Conservation (phyloP, 768 basidiomycete genomes). For the Lactifluus echinatus region DNA sequence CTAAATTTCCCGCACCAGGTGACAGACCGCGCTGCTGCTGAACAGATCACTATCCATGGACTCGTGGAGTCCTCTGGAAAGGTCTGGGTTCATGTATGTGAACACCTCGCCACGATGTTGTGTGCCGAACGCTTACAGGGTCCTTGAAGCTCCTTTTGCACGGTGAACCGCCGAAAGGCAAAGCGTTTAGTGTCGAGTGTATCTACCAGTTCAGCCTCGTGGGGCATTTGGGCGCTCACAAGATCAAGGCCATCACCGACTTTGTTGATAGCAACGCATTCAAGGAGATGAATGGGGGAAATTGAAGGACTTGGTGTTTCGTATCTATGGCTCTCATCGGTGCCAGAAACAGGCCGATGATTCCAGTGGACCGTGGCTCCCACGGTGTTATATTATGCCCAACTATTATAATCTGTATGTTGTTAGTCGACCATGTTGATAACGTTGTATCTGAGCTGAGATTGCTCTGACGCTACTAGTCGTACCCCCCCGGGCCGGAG, state of each 20-base stretch:
- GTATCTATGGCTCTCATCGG: background rate
- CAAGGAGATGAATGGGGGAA: background rate
- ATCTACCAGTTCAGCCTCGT: conserved; percentile 3
- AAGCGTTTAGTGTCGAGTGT: conserved; percentile 1
- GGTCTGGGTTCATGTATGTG: conserved; percentile 4
- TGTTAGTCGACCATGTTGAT: too few relatives aligned
- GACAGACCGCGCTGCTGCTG: background rate
- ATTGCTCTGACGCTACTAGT: too few relatives aligned
- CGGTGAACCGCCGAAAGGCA: background rate
- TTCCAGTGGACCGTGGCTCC: background rate
- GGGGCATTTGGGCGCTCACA: background rate
- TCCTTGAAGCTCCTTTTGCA: background rate
- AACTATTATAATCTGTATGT: too few relatives aligned
- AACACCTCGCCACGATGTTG: background rate
- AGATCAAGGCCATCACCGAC: background rate
- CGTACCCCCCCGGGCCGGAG: too few relatives aligned
- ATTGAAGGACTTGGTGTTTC: background rate
- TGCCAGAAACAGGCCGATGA: background rate
- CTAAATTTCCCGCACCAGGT: too few relatives aligned
- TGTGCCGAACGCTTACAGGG: background rate
- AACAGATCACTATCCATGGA: background rate
- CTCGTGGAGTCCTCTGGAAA: background rate
- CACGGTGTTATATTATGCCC: background rate
- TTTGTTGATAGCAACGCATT: background rate
- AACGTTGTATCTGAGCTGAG: too few relatives aligned